These are phyloP conservation scores for Voacanga thouarsii DNA, from an alignment of 257 asterid species.

Conservation along the genomic window DNA sequence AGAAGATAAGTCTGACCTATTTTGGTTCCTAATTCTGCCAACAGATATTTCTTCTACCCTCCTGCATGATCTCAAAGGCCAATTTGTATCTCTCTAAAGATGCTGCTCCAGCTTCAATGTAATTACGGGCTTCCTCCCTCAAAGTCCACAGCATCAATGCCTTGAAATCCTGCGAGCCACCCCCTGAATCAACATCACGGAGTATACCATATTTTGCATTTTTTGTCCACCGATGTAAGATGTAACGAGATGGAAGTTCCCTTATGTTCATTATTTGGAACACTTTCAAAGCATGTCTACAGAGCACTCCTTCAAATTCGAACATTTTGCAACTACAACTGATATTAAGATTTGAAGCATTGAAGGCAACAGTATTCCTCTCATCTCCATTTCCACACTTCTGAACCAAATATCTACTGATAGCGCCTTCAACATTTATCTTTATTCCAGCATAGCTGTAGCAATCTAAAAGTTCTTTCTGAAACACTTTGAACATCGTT, in stretches of 20 bases:
- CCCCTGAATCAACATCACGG: slow-evolving; percentile 68
- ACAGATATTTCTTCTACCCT: slow-evolving; percentile 82
- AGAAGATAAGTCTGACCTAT: slow-evolving; percentile 33
- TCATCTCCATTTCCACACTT: slow-evolving; percentile 73
- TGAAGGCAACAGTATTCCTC: slow-evolving; percentile 86
- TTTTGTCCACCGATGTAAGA: slow-evolving; percentile 86
- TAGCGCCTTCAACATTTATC: slow-evolving; percentile 82
- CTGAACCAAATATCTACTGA: slow-evolving; percentile 80
- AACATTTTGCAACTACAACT: slow-evolving; percentile 92
- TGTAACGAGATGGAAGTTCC: slow-evolving; percentile 82
- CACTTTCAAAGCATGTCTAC: slow-evolving; percentile 84
- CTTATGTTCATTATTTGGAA: slow-evolving; percentile 79
- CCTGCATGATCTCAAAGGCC: slow-evolving; percentile 93
- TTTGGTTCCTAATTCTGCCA: slow-evolving; percentile 61
- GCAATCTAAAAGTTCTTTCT: slow-evolving; percentile 90
- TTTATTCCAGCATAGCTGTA: slow-evolving; percentile 74
- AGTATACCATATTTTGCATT: slow-evolving; percentile 66
- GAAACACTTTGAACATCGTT: slow-evolving; percentile 76
- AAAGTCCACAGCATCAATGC: slow-evolving; percentile 88
- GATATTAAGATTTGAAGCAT: slow-evolving; percentile 72
- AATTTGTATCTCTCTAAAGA: slow-evolving; percentile 76
- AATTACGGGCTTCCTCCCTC: slow-evolving; percentile 80
- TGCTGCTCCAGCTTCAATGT: slow-evolving; percentile 71
- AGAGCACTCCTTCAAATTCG: slow-evolving; percentile 86
- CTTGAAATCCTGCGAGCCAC: slow-evolving; percentile 65